These are phyloP conservation scores for Musa acuminata DNA, from an alignment of 176 grass and related monocot species.

Conservation along the genomic window DNA sequence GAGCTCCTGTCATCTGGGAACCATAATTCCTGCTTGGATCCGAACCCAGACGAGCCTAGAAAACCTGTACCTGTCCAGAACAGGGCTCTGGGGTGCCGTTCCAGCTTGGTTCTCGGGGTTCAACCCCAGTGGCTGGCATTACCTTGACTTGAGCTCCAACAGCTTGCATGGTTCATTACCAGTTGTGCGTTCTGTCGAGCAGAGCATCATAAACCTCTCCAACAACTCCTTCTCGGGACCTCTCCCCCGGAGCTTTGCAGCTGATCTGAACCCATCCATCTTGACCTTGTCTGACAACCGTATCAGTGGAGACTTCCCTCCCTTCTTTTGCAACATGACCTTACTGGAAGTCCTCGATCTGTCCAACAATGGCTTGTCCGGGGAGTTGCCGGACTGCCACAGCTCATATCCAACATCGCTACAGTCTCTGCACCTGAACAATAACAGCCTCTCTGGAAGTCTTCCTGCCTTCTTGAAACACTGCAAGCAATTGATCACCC, in stretches of 20 bases:
- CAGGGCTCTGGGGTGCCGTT: background rate
- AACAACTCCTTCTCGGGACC: background rate
- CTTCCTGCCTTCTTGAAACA: background rate
- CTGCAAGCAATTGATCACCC: background rate
- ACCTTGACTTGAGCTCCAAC: background rate
- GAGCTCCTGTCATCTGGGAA: background rate
- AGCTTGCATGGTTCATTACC: background rate
- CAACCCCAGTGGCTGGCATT: no score
- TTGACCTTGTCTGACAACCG: background rate
- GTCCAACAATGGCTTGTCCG: background rate
- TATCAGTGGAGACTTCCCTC: background rate
- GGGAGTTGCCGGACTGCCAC: background rate
- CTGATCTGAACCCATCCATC: background rate
- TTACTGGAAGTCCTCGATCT: background rate
- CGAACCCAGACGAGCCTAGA: background rate
- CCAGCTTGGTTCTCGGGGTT: background rate
- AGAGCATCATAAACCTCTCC: background rate
- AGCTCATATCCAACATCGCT: background rate
- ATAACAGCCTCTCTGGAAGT: background rate
- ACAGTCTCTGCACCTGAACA: background rate
- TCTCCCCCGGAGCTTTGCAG: background rate
- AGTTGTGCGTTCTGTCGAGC: background rate
- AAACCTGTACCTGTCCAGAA: background rate
- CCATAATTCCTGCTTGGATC: background rate
- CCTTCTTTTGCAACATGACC: background rate